These are phyloP conservation scores for Porpolomopsis calyptriformis DNA, from an alignment of 768 basidiomycete genomes.

Conservation along the genomic window DNA sequence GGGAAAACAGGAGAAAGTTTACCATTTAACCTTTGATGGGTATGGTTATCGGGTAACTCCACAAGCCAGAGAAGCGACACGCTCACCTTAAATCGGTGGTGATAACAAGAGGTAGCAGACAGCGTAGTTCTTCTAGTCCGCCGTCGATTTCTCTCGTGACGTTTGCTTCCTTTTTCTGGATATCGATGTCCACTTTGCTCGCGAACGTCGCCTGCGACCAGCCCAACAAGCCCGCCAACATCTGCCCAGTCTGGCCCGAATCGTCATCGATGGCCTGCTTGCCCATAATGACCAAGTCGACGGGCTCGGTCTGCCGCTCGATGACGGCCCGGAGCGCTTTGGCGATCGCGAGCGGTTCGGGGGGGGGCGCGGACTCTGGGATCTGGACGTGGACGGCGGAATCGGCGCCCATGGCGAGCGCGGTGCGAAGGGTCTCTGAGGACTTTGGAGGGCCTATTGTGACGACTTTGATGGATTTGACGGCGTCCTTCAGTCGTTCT, in stretches of 20 bases:
- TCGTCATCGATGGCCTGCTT: constrained; percentile 99
- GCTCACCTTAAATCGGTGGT: constrained; percentile 88
- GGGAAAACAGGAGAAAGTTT: neutral
- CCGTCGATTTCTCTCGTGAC: constrained; percentile 93
- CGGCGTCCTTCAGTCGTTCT: constrained; percentile 62
- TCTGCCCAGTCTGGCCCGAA: constrained; percentile 89
- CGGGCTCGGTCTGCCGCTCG: constrained; percentile 42
- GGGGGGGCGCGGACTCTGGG: constrained; percentile 57
- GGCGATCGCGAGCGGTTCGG: constrained; percentile 88
- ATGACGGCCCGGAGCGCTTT: constrained; percentile 74
- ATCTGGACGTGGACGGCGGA: constrained; percentile 82
- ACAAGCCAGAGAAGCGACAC: neutral
- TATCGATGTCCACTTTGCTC: constrained; percentile 70
- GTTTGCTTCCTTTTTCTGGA: constrained; percentile 47
- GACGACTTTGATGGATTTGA: constrained; percentile 83
- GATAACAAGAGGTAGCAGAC: constrained; percentile 71
- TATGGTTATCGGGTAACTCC: neutral
- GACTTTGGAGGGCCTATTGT: constrained; percentile 93
- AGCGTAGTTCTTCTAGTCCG: constrained; percentile 74
- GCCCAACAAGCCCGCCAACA: constrained; percentile 85
- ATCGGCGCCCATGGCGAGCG: constrained; percentile 97
- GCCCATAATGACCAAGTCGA: constrained; percentile 89
- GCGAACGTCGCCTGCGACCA: constrained; percentile 97
- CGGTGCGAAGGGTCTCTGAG: constrained; percentile 84
- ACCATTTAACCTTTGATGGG: constrained; percentile 61